phyloP scores from a whole-genome alignment of 345 rosid genomes.

The Anastatica hierochuntica region DNA sequence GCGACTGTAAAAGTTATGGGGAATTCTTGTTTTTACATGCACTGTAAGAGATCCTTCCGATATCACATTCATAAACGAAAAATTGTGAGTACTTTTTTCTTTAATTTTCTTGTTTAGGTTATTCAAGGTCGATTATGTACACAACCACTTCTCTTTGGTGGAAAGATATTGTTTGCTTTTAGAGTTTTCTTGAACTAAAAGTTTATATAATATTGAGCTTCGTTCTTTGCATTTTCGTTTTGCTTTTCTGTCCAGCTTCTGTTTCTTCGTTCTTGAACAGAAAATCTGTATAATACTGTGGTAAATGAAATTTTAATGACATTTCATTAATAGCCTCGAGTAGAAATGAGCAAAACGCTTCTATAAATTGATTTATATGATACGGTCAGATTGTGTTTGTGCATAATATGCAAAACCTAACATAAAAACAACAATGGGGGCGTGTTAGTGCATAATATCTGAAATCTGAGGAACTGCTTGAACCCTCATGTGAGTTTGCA shows the following conservation, averaged over 20 bases:
- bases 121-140: constrained; percentile 5
- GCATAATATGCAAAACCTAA: too few species aligned
- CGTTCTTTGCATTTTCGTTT: too few species aligned
- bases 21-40: constrained; percentile 12
- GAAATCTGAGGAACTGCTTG: constrained; percentile 41
- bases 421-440: too few species aligned
- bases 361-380: too few species aligned
- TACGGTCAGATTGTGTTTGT: constrained; percentile 1
- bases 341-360: background rate
- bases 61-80: constrained; percentile 5
- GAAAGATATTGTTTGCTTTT: too few species aligned
- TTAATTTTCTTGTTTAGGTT: background rate
- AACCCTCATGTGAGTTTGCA: constrained; percentile 25
- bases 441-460: constrained; percentile 25
- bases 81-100: constrained; percentile 1
- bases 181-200: too few species aligned
- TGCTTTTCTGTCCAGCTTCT: too few species aligned
- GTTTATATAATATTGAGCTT: too few species aligned
- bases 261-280: too few species aligned
- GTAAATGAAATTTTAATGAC: background rate
- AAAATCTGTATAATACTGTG: too few species aligned
- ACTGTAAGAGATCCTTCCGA: background rate
- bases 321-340: background rate
- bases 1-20: too few species aligned
- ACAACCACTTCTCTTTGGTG: background rate